These are phyloP conservation scores for Penicillium sp. DNA, from an alignment of 2,329 filamentous ascomycete genomes.

Conservation along the genomic window DNA sequence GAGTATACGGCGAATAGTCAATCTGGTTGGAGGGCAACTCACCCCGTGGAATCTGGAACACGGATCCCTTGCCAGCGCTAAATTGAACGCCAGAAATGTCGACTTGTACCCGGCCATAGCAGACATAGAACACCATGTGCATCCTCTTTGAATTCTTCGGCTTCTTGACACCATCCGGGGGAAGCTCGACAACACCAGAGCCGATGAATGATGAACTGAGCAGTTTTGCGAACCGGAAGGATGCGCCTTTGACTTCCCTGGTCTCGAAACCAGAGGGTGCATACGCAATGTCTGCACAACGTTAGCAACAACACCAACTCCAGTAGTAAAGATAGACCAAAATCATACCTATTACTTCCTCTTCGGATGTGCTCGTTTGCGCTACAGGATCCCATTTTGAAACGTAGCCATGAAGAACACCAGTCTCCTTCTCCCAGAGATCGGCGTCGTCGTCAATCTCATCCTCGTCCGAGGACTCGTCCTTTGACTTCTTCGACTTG, in stretches of 20 bases:
- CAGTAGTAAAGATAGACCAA: neutral
- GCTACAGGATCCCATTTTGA: constrained; percentile 46
- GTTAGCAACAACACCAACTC: constrained; percentile 1
- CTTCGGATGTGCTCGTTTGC: constrained; percentile 40
- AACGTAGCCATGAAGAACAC: constrained; percentile 47
- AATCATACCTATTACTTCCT: constrained; percentile 43
- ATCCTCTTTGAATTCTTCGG: constrained; percentile 92
- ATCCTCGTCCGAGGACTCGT: constrained; percentile 43
- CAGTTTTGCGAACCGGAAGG: constrained; percentile 88
- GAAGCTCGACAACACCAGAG: constrained; percentile 84
- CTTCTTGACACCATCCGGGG: constrained; percentile 78
- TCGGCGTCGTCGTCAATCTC: constrained; percentile 44
- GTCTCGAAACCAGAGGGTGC: constrained; percentile 59
- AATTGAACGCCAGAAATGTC: constrained; percentile 64
- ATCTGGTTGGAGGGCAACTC: constrained; percentile 40
- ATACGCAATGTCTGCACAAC: constrained; percentile 59
- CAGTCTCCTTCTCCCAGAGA: constrained; percentile 48
- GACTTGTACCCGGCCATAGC: constrained; percentile 78
- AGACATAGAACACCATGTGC: constrained; percentile 96
- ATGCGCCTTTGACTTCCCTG: constrained; percentile 61
- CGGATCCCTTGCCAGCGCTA: constrained; percentile 80
- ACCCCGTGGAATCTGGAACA: constrained; percentile 96
- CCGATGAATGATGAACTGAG: constrained; percentile 84
- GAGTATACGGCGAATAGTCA: neutral
- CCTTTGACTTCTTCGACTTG: constrained; percentile 36